Conservation (phyloP, 768 basidiomycete genomes). For the Mycena pura region DNA sequence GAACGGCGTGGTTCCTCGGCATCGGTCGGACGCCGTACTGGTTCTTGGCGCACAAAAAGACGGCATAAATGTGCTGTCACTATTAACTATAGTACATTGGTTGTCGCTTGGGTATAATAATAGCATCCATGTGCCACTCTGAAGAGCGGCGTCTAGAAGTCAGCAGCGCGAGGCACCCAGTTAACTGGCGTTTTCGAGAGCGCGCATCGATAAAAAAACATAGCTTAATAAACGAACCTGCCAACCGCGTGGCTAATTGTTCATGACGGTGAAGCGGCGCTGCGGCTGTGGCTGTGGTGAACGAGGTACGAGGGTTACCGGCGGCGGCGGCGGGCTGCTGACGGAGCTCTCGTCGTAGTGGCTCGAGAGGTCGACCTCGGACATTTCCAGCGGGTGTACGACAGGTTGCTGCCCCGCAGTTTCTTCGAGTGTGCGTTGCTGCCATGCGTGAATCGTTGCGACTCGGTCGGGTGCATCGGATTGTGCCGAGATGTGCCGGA, state of each 20-base stretch:
- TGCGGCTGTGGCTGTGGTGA: constrained; percentile 32
- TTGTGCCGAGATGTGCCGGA: too few species aligned
- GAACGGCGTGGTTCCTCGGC: constrained; percentile 63
- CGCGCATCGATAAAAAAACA: too few species aligned
- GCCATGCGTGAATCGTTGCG: constrained; percentile 39
- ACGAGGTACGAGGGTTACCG: constrained; percentile 29
- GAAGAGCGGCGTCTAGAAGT: constrained; percentile 13
- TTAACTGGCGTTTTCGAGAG: too few species aligned
- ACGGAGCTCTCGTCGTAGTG: constrained; percentile 39
- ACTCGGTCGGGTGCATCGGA: constrained; percentile 21
- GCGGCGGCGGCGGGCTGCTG: constrained; percentile 27
- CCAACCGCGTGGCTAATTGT: constrained; percentile 37
- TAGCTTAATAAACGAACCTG: too few species aligned
- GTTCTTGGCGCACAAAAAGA: constrained; percentile 28
- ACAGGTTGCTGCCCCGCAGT: constrained; percentile 29
- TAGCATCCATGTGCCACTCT: constrained; percentile 2
- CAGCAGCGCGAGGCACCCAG: too few species aligned
- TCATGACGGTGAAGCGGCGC: constrained; percentile 41
- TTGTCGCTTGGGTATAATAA: neutral
- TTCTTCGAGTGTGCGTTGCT: constrained; percentile 34
- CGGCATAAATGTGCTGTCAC: neutral
- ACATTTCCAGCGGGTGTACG: constrained; percentile 32
- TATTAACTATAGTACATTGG: constrained; percentile 26
- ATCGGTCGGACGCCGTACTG: constrained; percentile 55
- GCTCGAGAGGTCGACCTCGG: constrained; percentile 39